A percentile compares a stretch with the other conserved stretches of the same genome.
phyloP scores from a whole-genome alignment of 305 asterid species.

The Fraxinus velutina region DNA sequence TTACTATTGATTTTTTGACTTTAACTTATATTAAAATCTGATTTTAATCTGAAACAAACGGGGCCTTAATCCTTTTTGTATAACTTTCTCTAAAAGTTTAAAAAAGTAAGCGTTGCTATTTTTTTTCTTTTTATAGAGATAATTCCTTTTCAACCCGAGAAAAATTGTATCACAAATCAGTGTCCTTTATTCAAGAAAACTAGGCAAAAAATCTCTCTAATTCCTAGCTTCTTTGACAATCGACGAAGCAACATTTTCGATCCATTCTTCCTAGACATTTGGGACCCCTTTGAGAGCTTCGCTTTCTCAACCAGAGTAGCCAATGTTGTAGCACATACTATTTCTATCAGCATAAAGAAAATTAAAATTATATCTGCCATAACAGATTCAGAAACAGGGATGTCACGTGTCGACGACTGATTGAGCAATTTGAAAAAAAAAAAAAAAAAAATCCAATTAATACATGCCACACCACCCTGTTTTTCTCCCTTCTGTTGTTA shows the following conservation, averaged over 20 bases:
- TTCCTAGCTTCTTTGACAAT: constrained; percentile 22
- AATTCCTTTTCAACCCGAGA: background rate
- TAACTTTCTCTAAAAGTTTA: background rate
- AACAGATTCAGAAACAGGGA: too few species aligned
- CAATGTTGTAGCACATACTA: constrained; percentile 7
- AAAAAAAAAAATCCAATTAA: too few species aligned
- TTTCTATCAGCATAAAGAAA: background rate
- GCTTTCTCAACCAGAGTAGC: constrained; percentile 1
- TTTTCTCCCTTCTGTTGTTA: too few species aligned
- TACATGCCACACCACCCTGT: too few species aligned
- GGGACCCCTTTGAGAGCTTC: constrained; percentile 27
- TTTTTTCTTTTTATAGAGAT: too few species aligned
- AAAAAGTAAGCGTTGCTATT: background rate
- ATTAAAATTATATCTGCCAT: background rate
- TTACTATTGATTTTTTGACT: too few species aligned
- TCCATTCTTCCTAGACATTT: constrained; percentile 13
- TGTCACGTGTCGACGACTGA: too few species aligned
- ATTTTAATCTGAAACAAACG: too few species aligned
- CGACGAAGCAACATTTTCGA: constrained; percentile 15
- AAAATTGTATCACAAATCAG: background rate
- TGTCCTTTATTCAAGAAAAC: background rate
- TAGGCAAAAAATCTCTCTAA: constrained; percentile 6
- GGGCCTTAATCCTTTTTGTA: background rate
- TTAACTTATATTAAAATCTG: too few species aligned
- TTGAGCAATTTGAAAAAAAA: too few species aligned